phyloP scores from a whole-genome alignment of 192 early-diverging fungal genomes.

The Fimicolochytrium jonesii region DNA sequence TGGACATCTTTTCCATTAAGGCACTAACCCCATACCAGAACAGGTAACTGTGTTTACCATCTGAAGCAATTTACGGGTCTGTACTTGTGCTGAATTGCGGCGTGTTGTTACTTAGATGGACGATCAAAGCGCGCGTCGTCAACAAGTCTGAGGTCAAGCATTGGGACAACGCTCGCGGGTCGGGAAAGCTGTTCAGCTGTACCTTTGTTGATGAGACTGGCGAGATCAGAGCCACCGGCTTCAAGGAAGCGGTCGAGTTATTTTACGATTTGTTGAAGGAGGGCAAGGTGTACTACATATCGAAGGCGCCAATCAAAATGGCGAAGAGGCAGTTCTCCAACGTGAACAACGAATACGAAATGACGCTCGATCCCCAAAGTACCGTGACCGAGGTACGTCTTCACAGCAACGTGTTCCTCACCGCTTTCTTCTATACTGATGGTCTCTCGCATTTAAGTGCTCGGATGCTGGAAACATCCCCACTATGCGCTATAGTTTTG shows the following conservation, averaged over 20 bases:
- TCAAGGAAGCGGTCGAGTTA: slow-evolving; percentile 79
- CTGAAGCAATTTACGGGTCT: too few relatives aligned
- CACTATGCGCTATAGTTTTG: slow-evolving; percentile 58
- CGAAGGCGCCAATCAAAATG: slow-evolving; percentile 70
- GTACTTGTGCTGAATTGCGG: too few relatives aligned
- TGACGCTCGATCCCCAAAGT: slow-evolving; percentile 71
- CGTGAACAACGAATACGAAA: slow-evolving; percentile 89
- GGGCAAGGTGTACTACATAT: slow-evolving; percentile 74
- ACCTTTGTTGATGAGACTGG: slow-evolving; percentile 84
- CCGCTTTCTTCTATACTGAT: too few relatives aligned
- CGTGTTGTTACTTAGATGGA: too few relatives aligned
- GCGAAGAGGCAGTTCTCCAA: slow-evolving; percentile 77
- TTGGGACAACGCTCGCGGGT: slow-evolving; percentile 73
- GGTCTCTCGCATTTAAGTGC: too few relatives aligned
- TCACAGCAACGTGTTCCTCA: too few relatives aligned
- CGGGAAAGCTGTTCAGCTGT: slow-evolving; percentile 85
- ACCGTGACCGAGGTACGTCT: slow-evolving; percentile 56
- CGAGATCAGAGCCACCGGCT: slow-evolving; percentile 93
- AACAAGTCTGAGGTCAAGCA: slow-evolving; percentile 77
- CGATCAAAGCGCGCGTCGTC: slow-evolving; percentile 85
- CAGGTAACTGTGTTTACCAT: too few relatives aligned
- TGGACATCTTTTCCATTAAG: slow-evolving; percentile 63
- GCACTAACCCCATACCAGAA: slow-evolving; percentile 85
- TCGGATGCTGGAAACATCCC: slow-evolving; percentile 48
- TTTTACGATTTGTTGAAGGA: slow-evolving; percentile 76